Conservation (phyloP, 2,329 filamentous ascomycete genomes). For the Sporothrix curviconia region DNA sequence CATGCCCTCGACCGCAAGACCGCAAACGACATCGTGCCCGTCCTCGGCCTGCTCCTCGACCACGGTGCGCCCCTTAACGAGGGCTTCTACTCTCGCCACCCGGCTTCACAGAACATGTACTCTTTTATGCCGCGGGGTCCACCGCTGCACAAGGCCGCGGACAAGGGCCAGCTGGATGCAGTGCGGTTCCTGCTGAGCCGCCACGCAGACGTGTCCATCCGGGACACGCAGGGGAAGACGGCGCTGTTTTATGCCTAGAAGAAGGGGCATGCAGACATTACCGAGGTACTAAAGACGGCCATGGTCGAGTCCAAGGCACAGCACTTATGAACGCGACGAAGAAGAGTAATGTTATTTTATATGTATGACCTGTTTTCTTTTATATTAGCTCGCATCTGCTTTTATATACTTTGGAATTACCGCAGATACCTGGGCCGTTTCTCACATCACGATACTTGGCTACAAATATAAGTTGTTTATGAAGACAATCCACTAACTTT, state of each 20-base stretch:
- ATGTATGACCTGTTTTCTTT: no score
- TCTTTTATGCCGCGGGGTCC: background rate
- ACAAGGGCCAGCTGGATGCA: background rate
- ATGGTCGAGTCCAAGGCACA: background rate
- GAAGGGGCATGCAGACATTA: background rate
- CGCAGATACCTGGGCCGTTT: no score
- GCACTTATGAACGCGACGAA: background rate
- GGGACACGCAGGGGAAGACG: background rate
- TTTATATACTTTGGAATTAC: no score
- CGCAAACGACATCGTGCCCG: background rate
- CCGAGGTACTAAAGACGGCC: background rate
- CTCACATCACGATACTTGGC: no score
- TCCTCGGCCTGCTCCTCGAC: slow-evolving; percentile 3
- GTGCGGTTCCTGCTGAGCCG: background rate
- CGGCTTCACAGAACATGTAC: background rate
- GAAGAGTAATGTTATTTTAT: no score
- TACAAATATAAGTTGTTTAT: no score
- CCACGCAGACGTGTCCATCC: background rate
- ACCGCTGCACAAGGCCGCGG: background rate
- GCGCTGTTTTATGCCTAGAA: background rate
- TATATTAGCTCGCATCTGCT: no score
- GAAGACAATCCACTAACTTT: no score
- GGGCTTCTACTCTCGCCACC: background rate
- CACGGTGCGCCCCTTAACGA: slow-evolving; percentile 3
- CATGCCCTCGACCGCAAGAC: background rate